Evolutionary conservation across 352 stramenopile genomes (phyloP).

Genomic region (Globisporangium canariense): DNA sequence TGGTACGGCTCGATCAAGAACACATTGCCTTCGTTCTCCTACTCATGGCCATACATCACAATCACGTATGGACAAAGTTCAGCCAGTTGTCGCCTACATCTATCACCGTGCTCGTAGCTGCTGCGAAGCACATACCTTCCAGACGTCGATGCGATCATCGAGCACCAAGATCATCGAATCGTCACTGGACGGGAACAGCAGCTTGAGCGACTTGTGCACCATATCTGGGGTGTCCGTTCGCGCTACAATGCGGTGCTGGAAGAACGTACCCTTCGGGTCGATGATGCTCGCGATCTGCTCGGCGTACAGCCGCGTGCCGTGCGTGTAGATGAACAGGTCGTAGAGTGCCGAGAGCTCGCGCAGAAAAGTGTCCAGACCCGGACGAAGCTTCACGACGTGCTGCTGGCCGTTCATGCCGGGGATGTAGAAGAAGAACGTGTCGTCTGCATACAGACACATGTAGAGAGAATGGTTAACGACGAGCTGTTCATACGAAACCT

Average conservation of each 20-base stretch:
- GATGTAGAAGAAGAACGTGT: conserved; percentile 78
- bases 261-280: conserved; percentile 73
- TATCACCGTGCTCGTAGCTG: not conserved
- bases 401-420: conserved; percentile 60
- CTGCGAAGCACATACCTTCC: conserved; percentile 38
- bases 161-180: conserved; percentile 88
- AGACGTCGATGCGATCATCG: conserved; percentile 84
- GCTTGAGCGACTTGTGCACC: conserved; percentile 83
- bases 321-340: conserved; percentile 95
- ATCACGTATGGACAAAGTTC: not conserved
- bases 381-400: conserved; percentile 93
- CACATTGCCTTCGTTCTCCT: conserved; percentile 84
- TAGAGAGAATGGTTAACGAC: not conserved
- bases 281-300: conserved; percentile 94
- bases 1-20: conserved; percentile 86
- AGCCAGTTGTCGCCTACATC: not conserved
- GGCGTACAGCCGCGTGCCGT: conserved; percentile 92
- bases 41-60: not conserved
- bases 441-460: conserved; percentile 34
- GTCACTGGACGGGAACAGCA: conserved; percentile 82
- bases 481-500: not conserved
- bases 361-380: conserved; percentile 89
- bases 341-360: conserved; percentile 76
- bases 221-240: conserved; percentile 86
- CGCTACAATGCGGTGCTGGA: conserved; percentile 85